These are phyloP conservation scores for Paraglomus brasilianum DNA, from an alignment of 192 early-diverging fungal species.

Conservation along the genomic window DNA sequence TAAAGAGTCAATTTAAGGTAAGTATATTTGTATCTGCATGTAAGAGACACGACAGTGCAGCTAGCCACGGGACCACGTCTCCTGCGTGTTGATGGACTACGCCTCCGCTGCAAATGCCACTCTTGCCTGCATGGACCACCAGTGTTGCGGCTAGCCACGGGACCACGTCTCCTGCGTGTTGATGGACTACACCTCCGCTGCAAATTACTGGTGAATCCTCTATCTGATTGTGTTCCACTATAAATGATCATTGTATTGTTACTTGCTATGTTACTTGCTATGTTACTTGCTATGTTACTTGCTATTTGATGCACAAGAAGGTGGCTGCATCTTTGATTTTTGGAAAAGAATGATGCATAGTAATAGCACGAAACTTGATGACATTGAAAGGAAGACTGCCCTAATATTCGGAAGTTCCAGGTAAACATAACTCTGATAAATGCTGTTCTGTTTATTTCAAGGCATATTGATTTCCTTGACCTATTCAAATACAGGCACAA, in stretches of 20 bases:
- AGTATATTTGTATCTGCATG: slow-evolving; percentile 13
- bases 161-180: too few relatives aligned
- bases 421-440: too few relatives aligned
- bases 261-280: too few relatives aligned
- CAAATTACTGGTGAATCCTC: background rate
- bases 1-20: slow-evolving; percentile 28
- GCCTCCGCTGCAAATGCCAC: too few relatives aligned
- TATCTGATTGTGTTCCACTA: too few relatives aligned
- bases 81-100: slow-evolving; percentile 27
- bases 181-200: slow-evolving; percentile 11
- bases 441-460: too few relatives aligned
- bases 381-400: background rate
- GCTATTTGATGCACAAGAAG: slow-evolving; percentile 8
- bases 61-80: slow-evolving; percentile 27
- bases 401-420: background rate
- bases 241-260: too few relatives aligned
- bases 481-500: slow-evolving; percentile 7
- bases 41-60: background rate
- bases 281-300: too few relatives aligned
- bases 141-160: too few relatives aligned
- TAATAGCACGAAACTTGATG: background rate
- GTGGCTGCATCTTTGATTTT: background rate
- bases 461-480: too few relatives aligned
- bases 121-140: too few relatives aligned
- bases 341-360: slow-evolving; percentile 9